These are phyloP conservation scores for Lodderomyces metapsilosis DNA, from an alignment of 1,139 yeast species.

Conservation along the genomic window DNA sequence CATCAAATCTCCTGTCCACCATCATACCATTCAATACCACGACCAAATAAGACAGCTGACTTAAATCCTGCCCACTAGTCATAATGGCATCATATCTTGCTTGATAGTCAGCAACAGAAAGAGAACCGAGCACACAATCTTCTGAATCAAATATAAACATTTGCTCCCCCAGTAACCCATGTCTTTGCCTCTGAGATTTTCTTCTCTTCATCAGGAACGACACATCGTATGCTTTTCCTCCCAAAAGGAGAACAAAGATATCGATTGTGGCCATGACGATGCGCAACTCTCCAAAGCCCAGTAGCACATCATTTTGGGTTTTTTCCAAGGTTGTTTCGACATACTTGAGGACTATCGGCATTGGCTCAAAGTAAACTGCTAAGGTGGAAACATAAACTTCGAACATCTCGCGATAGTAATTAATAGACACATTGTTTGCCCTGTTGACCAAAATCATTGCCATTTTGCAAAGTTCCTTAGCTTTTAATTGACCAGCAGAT, in stretches of 20 bases:
- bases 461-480: conserved; percentile 29
- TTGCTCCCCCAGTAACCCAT: conserved; percentile 1
- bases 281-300: conserved; percentile 15
- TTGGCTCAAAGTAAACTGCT: conserved; percentile 47
- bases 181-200: not conserved
- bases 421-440: conserved; percentile 33
- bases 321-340: conserved; percentile 20
- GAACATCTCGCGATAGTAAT: conserved; percentile 40
- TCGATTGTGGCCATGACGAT: conserved; percentile 16
- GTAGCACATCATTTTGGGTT: conserved; percentile 11
- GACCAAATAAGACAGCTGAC: conserved; percentile 14
- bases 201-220: conserved; percentile 6
- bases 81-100: conserved; percentile 7
- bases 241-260: conserved; percentile 18
- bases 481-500: conserved; percentile 24
- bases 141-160: conserved; percentile 13
- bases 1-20: conserved; percentile 19
- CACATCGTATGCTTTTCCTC: conserved; percentile 10
- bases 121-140: conserved; percentile 18
- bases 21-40: conserved; percentile 7
- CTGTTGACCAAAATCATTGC: conserved; percentile 40
- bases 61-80: conserved; percentile 4
- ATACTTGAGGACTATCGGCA: conserved; percentile 33
- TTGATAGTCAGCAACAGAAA: conserved; percentile 17
- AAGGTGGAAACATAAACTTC: conserved; percentile 43